Percentiles rank a stretch among this genome's conserved stretches.
Evolutionary conservation across 306 rosid species (phyloP).

Genomic region (Erythrophleum fordii): DNA sequence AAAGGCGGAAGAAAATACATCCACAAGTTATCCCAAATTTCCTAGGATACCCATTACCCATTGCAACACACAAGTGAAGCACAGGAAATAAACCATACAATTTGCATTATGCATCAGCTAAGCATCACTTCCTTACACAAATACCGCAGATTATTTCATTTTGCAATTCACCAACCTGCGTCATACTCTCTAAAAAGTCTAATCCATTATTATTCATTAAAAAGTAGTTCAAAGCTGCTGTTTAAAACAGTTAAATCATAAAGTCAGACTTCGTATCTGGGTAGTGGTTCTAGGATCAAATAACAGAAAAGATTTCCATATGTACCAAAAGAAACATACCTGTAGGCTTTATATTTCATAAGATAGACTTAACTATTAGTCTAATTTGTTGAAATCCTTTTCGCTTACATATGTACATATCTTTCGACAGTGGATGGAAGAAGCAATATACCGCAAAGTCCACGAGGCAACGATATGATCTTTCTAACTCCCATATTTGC

Average conservation of each 20-base stretch:
- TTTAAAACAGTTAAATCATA: neutral
- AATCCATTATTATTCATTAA: neutral
- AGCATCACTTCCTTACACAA: conserved; percentile 9
- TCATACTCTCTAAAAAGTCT: conserved; percentile 14
- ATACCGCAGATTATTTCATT: neutral
- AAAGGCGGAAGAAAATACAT: conserved; percentile 21
- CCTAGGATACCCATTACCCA: conserved; percentile 13
- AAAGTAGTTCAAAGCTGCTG: conserved; percentile 28
- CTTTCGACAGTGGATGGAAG: too few relatives aligned
- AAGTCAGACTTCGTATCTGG: conserved; percentile 8
- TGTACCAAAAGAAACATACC: too few relatives aligned
- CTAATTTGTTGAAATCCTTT: too few relatives aligned
- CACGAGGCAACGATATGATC: too few relatives aligned
- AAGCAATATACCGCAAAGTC: too few relatives aligned
- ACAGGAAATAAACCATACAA: conserved; percentile 11
- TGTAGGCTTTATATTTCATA: too few relatives aligned
- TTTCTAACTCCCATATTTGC: too few relatives aligned
- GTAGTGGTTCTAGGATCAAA: too few relatives aligned
- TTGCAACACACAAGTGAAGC: conserved; percentile 1
- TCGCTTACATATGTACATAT: too few relatives aligned
- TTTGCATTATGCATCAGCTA: conserved; percentile 28
- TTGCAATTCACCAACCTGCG: conserved; percentile 25
- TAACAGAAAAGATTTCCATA: too few relatives aligned
- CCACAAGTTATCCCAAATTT: conserved; percentile 20
- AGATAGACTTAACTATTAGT: too few relatives aligned